These are phyloP conservation scores for Moesziomyces parantarcticus DNA, from an alignment of 1,284 basidiomycete genomes.

Conservation along the genomic window DNA sequence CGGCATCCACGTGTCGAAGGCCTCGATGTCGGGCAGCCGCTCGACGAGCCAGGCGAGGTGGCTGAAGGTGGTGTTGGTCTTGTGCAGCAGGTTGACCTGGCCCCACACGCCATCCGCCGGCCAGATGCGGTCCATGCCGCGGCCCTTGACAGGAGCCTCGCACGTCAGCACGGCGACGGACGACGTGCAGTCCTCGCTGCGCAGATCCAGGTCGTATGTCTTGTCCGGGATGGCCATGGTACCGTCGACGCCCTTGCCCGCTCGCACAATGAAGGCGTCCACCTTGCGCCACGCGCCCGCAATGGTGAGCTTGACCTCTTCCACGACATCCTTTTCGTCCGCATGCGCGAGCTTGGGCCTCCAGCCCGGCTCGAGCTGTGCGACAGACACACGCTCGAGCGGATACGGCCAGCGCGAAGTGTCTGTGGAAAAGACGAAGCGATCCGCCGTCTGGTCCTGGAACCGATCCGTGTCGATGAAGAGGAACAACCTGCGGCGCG, in stretches of 20 bases:
- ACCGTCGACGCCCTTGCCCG: slow-evolving; percentile 28
- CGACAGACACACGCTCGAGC: slow-evolving; percentile 45
- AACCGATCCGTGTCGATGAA: slow-evolving; percentile 57
- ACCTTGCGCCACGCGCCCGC: slow-evolving; percentile 42
- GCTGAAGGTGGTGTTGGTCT: slow-evolving; percentile 51
- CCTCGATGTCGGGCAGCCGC: slow-evolving; percentile 40
- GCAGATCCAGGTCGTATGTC: slow-evolving; percentile 36
- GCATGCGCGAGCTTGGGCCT: slow-evolving; percentile 33
- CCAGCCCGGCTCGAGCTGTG: slow-evolving; percentile 48
- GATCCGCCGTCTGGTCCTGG: slow-evolving; percentile 44
- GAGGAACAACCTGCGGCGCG: slow-evolving; percentile 60
- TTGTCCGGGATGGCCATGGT: slow-evolving; percentile 34
- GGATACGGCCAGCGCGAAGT: slow-evolving; percentile 53
- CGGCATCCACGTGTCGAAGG: slow-evolving; percentile 47
- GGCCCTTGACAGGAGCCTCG: slow-evolving; percentile 32
- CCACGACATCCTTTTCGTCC: slow-evolving; percentile 20
- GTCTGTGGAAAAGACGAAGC: slow-evolving; percentile 56
- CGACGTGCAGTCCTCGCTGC: slow-evolving; percentile 36
- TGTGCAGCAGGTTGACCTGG: slow-evolving; percentile 55
- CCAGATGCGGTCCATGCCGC: slow-evolving; percentile 48
- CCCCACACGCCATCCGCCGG: slow-evolving; percentile 48
- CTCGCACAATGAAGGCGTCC: slow-evolving; percentile 19
- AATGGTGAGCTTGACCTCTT: slow-evolving; percentile 44
- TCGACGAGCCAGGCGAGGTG: slow-evolving; percentile 57
- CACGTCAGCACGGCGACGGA: slow-evolving; percentile 45